Evolutionary conservation across 495 filamentous ascomycete species (phyloP).

Genomic region (Staphylotrichum tortipilum): DNA sequence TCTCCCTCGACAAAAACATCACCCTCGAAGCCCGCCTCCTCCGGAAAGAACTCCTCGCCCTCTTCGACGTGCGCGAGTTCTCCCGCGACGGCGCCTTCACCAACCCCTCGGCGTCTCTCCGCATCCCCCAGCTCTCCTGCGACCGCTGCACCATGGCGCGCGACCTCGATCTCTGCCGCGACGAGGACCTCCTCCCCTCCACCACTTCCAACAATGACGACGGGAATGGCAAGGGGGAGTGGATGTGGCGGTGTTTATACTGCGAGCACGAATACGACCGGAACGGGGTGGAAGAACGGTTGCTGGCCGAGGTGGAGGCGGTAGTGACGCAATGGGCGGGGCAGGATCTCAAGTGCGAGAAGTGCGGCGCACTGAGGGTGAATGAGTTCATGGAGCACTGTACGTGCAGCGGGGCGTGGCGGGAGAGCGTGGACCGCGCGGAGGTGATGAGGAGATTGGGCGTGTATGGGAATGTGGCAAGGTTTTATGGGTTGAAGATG

Average conservation of each 20-base stretch:
- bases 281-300: constrained; percentile 70
- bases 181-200: constrained; percentile 63
- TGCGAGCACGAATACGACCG: constrained; percentile 69
- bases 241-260: constrained; percentile 67
- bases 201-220: background rate
- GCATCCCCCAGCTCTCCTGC: constrained; percentile 69
- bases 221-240: constrained; percentile 25
- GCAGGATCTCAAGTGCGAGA: constrained; percentile 81
- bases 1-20: constrained; percentile 81
- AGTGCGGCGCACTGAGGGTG: constrained; percentile 56
- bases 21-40: constrained; percentile 77
- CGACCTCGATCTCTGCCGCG: constrained; percentile 91
- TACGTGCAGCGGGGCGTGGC: constrained; percentile 80
- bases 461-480: constrained; percentile 65
- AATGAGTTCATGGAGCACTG: constrained; percentile 98
- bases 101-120: constrained; percentile 72
- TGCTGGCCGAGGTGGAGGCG: constrained; percentile 69
- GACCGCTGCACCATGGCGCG: constrained; percentile 77
- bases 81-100: constrained; percentile 74
- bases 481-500: constrained; percentile 72
- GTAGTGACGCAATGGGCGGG: constrained; percentile 71
- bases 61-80: constrained; percentile 94
- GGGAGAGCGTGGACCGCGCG: constrained; percentile 57
- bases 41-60: constrained; percentile 74
- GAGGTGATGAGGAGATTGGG: constrained; percentile 56